Conservation (phyloP, 2,329 filamentous ascomycete genomes). For the Colletotrichum acutatum region DNA sequence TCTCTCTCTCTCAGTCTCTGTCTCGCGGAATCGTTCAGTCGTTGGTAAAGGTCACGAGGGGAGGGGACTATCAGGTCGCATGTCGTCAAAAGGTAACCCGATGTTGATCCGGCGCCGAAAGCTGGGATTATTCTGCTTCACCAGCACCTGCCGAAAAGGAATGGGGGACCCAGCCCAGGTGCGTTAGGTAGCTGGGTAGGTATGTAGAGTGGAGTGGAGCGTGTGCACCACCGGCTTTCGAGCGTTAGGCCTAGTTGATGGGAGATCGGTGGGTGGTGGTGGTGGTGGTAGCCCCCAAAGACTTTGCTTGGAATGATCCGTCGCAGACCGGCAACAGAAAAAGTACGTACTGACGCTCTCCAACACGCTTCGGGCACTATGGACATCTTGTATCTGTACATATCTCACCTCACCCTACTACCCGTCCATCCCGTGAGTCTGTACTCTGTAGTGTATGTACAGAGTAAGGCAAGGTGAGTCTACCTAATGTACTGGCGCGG, state of each 20-base stretch:
- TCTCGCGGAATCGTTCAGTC: not conserved
- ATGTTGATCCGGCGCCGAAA: conserved; percentile 34
- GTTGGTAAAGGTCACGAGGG: conserved; percentile 8
- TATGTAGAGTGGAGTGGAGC: not conserved
- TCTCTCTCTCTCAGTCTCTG: not conserved
- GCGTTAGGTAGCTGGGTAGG: too few relatives aligned
- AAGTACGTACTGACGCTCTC: conserved; percentile 12
- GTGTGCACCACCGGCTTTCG: not conserved
- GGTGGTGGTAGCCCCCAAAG: not conserved
- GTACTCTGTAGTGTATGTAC: not conserved
- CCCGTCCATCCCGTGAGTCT: not conserved
- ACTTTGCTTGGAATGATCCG: not conserved
- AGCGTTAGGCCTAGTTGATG: too few relatives aligned
- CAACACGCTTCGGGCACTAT: not conserved
- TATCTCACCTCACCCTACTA: not conserved
- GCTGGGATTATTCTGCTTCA: conserved; percentile 27
- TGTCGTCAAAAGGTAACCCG: conserved; percentile 34
- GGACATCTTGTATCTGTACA: conserved; percentile 1
- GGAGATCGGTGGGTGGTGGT: not conserved
- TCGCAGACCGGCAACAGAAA: not conserved
- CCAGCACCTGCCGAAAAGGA: conserved; percentile 32
- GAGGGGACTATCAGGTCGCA: conserved; percentile 24
- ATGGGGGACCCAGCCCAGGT: not conserved
- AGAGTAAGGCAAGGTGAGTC: not conserved
- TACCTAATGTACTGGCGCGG: not conserved